Percentiles rank a stretch among this genome's conserved stretches.
Conservation (phyloP, 331 rosid genomes). For the Quercus phellos region DNA sequence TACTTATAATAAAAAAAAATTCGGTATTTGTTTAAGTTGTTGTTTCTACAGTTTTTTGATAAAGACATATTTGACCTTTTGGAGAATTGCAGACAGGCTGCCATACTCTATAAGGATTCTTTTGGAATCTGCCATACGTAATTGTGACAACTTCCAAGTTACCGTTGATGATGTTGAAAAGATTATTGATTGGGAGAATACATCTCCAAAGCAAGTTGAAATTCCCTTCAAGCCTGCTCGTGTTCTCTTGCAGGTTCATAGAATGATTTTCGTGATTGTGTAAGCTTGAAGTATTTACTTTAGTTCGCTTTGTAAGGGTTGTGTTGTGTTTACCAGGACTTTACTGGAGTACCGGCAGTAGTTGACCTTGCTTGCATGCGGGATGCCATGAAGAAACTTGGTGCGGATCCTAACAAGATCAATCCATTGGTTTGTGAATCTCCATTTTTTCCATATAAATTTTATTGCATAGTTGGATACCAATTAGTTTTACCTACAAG, state of each 20-base stretch:
- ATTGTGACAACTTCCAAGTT: conserved; percentile 28
- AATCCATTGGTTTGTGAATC: conserved; percentile 14
- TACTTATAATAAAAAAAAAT: no score
- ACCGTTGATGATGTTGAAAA: conserved; percentile 24
- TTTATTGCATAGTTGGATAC: background rate
- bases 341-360: conserved; percentile 31
- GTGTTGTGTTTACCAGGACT: conserved; percentile 14
- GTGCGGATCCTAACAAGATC: conserved; percentile 27
- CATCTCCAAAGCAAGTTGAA: conserved; percentile 32
- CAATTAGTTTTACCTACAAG: background rate
- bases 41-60: background rate
- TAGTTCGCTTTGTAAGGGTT: background rate
- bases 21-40: background rate
- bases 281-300: background rate
- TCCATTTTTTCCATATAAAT: background rate
- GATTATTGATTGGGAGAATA: conserved; percentile 34
- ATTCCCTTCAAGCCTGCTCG: conserved; percentile 32
- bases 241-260: conserved; percentile 26
- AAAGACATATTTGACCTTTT: background rate
- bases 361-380: conserved; percentile 35
- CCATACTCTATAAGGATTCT: conserved; percentile 26
- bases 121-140: conserved; percentile 26
- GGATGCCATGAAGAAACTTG: conserved; percentile 26
- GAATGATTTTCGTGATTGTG: background rate
- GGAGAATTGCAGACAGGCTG: conserved; percentile 12